Percentiles rank a stretch among this genome's conserved stretches.
These are phyloP conservation scores for Trichoderma gracile DNA, from an alignment of 2,329 filamentous ascomycete genomes.

Conservation along the genomic window DNA sequence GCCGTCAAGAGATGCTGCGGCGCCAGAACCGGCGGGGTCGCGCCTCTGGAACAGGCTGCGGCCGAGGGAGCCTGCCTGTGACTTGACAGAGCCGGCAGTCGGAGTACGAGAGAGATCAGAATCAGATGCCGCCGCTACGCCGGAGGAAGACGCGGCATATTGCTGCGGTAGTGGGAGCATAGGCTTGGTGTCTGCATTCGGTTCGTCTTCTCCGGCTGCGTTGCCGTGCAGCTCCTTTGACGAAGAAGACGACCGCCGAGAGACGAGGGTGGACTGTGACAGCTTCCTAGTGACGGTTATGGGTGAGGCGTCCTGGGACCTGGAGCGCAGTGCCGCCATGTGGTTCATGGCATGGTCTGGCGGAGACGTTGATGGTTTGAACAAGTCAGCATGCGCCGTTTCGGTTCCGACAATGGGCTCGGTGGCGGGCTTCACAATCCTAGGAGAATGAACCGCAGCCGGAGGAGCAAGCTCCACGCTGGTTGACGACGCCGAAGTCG, in stretches of 20 bases:
- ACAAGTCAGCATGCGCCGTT: conserved; percentile 64
- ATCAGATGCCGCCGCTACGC: conserved; percentile 35
- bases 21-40: conserved; percentile 42
- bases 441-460: conserved; percentile 39
- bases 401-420: conserved; percentile 69
- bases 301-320: conserved; percentile 59
- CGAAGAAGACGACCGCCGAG: conserved; percentile 48
- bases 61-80: conserved; percentile 43
- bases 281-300: conserved; percentile 36
- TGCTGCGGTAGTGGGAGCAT: conserved; percentile 33
- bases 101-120: conserved; percentile 37
- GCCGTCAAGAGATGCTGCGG: conserved; percentile 40
- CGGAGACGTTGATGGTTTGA: conserved; percentile 56
- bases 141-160: conserved; percentile 37
- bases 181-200: neutral
- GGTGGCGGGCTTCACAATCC: conserved; percentile 50
- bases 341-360: conserved; percentile 62
- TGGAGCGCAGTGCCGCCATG: conserved; percentile 68
- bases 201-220: conserved; percentile 38
- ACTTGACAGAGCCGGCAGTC: conserved; percentile 43
- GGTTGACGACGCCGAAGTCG: conserved; percentile 48
- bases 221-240: conserved; percentile 47
- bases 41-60: conserved; percentile 45
- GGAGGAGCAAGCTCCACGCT: conserved; percentile 50
- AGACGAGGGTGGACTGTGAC: conserved; percentile 32